Base-by-base conservation (phyloP, 805 yeast genomes). In the Kazachstania viticola region DNA sequence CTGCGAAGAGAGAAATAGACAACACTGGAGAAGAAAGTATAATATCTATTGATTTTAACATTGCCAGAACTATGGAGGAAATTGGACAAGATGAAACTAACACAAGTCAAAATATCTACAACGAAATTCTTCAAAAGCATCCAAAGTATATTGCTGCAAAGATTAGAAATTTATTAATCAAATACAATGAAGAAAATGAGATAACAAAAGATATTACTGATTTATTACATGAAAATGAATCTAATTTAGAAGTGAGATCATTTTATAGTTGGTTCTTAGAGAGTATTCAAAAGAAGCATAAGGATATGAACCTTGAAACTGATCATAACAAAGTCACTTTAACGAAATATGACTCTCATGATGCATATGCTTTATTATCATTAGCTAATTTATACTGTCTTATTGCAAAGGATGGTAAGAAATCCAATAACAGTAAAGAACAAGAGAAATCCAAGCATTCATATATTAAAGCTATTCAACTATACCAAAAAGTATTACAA, bases 221-320 rank as follows among this genome's bases (percentile, higher is more conserved):
- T 3, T 58, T 91, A 4, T 56, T 88, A 31, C 56, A 60, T 3
- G 56, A 64, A 11, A 64, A 72, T 38, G 67, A 73, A 1, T 70
- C 73, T 8, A 72, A 83, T 48, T 59, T 84, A 38, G 95, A 87
- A 51, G 75, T 83, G 2, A 75, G 98, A 39, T 79, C 97, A 0
- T 80, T 91, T 44, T 83, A 80, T 53, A 91, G 94, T 21, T 91
- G 97, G 96, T 83, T 73, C 48, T 61, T 85, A 43, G 64, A 58
- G 38, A 72, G 70, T 37, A n/a, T n/a, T n/a, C 66, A 66, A 42
- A 69, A 65, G 40, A 48, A 38, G 4, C 43, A 49, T 11, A 69
- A 66, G 13, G 65, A 64, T 33, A 59, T 57, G n/a, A 60, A 59
- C 26, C 51, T 71, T 22, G 95, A 84, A 54, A 76, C 82, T 39